Base-by-base conservation (phyloP, 73 alveolate species). In the Urostyla sp. region DNA sequence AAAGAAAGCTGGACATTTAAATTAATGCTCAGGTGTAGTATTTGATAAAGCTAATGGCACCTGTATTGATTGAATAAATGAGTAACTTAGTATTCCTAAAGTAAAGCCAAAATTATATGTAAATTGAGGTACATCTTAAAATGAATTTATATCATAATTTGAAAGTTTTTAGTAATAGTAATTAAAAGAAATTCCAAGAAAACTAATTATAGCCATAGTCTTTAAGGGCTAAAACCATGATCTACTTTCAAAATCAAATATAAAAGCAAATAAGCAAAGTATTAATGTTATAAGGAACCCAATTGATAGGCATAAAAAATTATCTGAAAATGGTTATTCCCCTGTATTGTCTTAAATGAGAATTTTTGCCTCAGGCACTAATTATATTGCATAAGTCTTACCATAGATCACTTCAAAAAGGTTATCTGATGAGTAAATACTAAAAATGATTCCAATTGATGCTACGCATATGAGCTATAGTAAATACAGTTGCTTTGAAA, bases 211-310 rank as follows among this genome's bases (percentile, higher is more conserved):
- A 23, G 37, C 76, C 53, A 59, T 34, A 3, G 30, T 5, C 24
- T 59, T 59, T 5, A 59, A 32, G 5, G 53, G 55, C 32, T 59
- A 59, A 31, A 59, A 59, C 76, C 76, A 59, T 59, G 32, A 35
- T 59, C 37, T 55, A n/a, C 37, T 59, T 35, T 59, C 76, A 59
- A 59, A 59, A 36, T 59, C 76, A 59, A 59, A 59, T 30, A 55
- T 30, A 27, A 59, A 59, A 13, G 37, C 37, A 15, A 59, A 31
- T 30, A 59, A 20, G 7, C 57, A 59, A 13, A 59, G 13, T 15
- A 59, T 35, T 32, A 59, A 59, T 21, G 30, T 40, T 13, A 59
- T 59, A 35, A 59, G 5, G 15, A 59, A 20, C 4, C 76, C 76
- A 34, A 59, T 59, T 59, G 76, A 59, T 23, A 59, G 32, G 55